Evolutionary conservation across 2,329 filamentous ascomycete genomes (phyloP).

Genomic region (Blumeriella jaapii): DNA sequence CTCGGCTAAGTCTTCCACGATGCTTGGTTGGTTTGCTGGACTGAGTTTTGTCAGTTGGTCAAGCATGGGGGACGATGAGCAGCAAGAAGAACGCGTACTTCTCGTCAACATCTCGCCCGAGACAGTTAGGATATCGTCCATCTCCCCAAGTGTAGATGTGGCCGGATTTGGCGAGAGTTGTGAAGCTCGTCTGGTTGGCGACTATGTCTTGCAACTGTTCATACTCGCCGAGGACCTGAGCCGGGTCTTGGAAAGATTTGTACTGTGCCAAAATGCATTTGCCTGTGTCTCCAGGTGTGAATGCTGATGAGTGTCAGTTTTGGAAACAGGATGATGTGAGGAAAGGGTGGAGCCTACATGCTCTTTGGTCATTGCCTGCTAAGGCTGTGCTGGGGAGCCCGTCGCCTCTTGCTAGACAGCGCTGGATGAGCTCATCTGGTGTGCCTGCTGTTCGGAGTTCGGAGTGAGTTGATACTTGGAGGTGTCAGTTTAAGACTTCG

Average conservation of each 20-base stretch:
- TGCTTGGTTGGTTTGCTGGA: constrained; percentile 34
- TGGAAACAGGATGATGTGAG: too few relatives aligned
- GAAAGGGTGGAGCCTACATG: constrained; percentile 4
- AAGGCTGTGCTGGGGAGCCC: constrained; percentile 23
- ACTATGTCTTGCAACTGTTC: constrained; percentile 16
- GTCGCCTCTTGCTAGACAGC: constrained; percentile 18
- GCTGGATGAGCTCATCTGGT: constrained; percentile 17
- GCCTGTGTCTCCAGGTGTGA: neutral
- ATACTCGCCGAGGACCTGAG: constrained; percentile 1
- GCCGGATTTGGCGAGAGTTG: constrained; percentile 26
- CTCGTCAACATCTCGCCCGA: constrained; percentile 37
- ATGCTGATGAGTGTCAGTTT: neutral
- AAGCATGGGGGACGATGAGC: too few relatives aligned
- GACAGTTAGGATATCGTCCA: constrained; percentile 41
- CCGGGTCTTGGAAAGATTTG: constrained; percentile 6
- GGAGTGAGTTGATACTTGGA: constrained; percentile 14
- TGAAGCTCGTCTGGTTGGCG: constrained; percentile 30
- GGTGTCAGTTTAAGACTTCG: too few relatives aligned
- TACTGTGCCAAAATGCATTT: constrained; percentile 12
- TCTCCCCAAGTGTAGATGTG: constrained; percentile 41
- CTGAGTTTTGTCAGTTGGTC: constrained; percentile 1
- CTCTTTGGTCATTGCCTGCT: constrained; percentile 27
- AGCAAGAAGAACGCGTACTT: constrained; percentile 7
- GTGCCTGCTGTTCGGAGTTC: constrained; percentile 25
- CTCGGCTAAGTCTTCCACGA: constrained; percentile 38